Evolutionary conservation across 176 grass and related monocot genomes (phyloP).

Genomic region (Cenchrus americanus): DNA sequence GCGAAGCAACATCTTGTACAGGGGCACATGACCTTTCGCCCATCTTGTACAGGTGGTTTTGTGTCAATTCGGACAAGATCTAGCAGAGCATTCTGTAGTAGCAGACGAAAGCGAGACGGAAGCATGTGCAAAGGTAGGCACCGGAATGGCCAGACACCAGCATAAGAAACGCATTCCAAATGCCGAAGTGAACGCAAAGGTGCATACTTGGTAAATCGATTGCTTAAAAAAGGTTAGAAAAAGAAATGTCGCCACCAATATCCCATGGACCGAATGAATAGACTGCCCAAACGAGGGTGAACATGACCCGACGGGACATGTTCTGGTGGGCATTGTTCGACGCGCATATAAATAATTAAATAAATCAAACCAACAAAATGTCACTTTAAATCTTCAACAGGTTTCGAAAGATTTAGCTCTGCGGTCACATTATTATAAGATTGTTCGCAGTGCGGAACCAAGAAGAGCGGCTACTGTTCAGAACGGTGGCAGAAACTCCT

Average conservation of each 20-base stretch:
- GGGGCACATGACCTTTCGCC: not conserved
- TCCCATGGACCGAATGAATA: no score
- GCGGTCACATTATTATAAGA: not conserved
- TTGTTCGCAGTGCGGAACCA: not conserved
- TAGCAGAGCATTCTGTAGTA: not conserved
- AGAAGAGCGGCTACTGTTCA: not conserved
- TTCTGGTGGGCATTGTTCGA: not conserved
- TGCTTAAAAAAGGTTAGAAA: no score
- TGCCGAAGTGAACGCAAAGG: no score
- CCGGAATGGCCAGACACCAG: no score
- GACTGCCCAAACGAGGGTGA: no score
- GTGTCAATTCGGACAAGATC: not conserved
- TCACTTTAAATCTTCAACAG: not conserved
- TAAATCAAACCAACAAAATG: not conserved
- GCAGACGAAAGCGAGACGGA: no score
- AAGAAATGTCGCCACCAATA: no score
- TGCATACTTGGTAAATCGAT: no score
- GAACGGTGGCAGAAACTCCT: not conserved
- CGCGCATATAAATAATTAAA: not conserved
- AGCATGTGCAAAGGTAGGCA: no score
- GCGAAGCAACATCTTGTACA: not conserved
- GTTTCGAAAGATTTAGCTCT: not conserved
- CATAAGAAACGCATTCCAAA: no score
- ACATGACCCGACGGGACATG: not conserved
- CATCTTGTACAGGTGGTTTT: not conserved